Base-by-base conservation (phyloP, 2,329 filamentous ascomycete species). In the Xylariaceae sp. region DNA sequence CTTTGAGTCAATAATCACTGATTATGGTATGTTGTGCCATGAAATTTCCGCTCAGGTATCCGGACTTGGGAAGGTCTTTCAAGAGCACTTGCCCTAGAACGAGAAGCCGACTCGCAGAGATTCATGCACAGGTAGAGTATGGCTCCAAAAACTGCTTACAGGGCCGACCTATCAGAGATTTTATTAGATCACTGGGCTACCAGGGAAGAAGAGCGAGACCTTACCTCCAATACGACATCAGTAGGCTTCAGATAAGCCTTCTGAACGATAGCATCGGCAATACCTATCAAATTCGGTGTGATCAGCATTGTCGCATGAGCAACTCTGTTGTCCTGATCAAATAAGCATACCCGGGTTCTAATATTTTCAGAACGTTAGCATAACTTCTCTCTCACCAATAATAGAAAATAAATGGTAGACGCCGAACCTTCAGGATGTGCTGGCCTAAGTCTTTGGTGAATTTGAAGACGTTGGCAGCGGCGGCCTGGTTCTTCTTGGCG, bases 191-290 rank as follows among this genome's bases (percentile, higher is more conserved):
- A 2, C 36, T 42, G 14, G 43, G 22, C 39, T 15, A 17, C 31
- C 40, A 31, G n/a, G 15, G 15, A 41, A 38, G 17, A 19, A n/a
- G 27, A 33, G 12, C 11, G 14, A 32, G 7, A 22, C 5, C 6
- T 91, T 90, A 58, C 92, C 44, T 97, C 92, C 18, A 97, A 83
- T 2, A 97, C 92, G 1, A 85, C 83, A 68, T 90, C 94, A 32
- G 87, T 92, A 49, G 94, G 91, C 66, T 96, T 96, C 36, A 99
- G 78, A 61, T 86, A 83, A 14, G 90, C 89, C 73, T 97, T 97
- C 59, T 87, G 78, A 31, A 92, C 88, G 59, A 94, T 73, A 5
- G 57, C 60, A 46, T 66, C 58, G 32, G 88, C 87, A 43, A 95
- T 87, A 62, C 88, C 87, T 1, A 27, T 27, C 22, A 27, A 27